Evolutionary conservation across 257 asterid species (phyloP), one percentile per base, ranked within the genome.

Genomic region (Buddleja alternifolia): DNA sequence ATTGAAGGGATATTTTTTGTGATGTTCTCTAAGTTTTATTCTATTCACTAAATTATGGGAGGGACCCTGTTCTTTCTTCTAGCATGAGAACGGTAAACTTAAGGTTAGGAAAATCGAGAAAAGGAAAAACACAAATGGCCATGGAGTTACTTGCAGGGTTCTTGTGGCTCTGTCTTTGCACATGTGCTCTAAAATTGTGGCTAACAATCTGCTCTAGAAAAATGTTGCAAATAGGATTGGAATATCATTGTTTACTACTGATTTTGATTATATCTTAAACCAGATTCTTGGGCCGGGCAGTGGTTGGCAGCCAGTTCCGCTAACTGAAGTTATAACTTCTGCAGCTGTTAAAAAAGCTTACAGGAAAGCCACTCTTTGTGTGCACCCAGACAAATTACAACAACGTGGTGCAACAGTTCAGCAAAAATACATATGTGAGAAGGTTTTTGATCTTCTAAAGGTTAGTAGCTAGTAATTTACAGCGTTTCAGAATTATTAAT

Each of bases 371-470:
- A 87, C 97, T 51, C 95, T 93, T 10, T 90, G 92, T 66, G 97
- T 90, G 66, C 97, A 90, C 73, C 99, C 99, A 1, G 97, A 93
- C 80, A 93, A 93, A 84, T 81, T 93, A 83, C 99, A 93, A 62
- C 99, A 93, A 39, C 90, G 96, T 40, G 97, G 97, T 54, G 99
- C 99, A 34, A 84, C 93, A 40, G 69, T 89, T 77, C 99, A 90
- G 60, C 97, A 90, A 70, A 93, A 93, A 81, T 93, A 87, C 80
- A 80, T 82, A 69, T 84, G 96, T 53, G 99, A 93, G 84, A 93
- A 93, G 86, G 96, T 90, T 80, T 93, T 93, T 80, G 98, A 93
- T 80, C 92, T 93, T 77, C 79, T 93, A 71, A 90, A 93, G 95
- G 98, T 93, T 71, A 16, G 87, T 72, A 21, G 48, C 74, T 61